These are phyloP conservation scores for Bryopsis sp. DNA, from an alignment of 139 green algal species.

Conservation along the genomic window DNA sequence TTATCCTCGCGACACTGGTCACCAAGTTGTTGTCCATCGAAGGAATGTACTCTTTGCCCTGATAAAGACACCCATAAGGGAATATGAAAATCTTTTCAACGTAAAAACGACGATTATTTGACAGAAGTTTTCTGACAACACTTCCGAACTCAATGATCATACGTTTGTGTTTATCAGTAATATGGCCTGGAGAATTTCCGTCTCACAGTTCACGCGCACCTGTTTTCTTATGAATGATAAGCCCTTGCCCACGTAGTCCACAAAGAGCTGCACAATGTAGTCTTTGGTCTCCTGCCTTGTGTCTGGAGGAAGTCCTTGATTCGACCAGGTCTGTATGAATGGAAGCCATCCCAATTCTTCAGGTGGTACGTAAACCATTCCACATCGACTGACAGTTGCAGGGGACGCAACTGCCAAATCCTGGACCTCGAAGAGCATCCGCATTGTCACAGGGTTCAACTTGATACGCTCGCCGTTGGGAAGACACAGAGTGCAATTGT, in stretches of 20 bases:
- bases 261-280: slow-evolving; percentile 47
- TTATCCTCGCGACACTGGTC: slow-evolving; percentile 31
- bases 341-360: slow-evolving; percentile 55
- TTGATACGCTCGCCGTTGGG: slow-evolving; percentile 82
- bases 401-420: slow-evolving; percentile 64
- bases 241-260: slow-evolving; percentile 45
- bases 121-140: too few relatives aligned
- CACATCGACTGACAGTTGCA: slow-evolving; percentile 63
- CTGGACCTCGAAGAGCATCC: slow-evolving; percentile 80
- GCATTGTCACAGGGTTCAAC: slow-evolving; percentile 58
- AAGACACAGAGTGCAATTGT: slow-evolving; percentile 76
- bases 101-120: too few relatives aligned
- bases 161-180: too few relatives aligned
- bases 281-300: slow-evolving; percentile 29
- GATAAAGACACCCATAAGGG: too few relatives aligned
- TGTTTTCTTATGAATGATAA: slow-evolving; percentile 42
- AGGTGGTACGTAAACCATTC: slow-evolving; percentile 70
- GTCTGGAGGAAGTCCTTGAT: slow-evolving; percentile 23
- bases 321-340: slow-evolving; percentile 46
- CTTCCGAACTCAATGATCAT: too few relatives aligned
- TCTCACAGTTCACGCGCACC: neutral
- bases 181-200: too few relatives aligned
- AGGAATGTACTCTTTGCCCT: slow-evolving; percentile 55
- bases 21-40: slow-evolving; percentile 71
- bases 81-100: too few relatives aligned